Conservation (phyloP, 1,284 basidiomycete species). For the Neolentinus lepideus region DNA sequence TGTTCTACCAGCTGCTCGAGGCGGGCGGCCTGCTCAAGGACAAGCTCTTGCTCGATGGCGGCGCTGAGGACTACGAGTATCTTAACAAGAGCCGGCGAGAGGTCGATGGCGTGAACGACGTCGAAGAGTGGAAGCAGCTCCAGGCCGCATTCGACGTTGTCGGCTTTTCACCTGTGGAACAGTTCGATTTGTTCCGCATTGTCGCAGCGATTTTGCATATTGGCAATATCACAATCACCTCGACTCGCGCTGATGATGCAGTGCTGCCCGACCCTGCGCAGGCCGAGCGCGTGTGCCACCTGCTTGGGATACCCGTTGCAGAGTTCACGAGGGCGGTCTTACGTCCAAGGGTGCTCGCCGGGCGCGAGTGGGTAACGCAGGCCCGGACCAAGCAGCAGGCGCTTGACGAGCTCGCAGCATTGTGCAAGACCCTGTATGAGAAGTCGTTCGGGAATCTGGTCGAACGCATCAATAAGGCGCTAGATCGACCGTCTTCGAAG, state of each 20-base stretch:
- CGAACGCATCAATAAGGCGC: constrained; percentile 90
- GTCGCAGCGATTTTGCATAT: constrained; percentile 93
- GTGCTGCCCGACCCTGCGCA: constrained; percentile 76
- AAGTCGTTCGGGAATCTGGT: constrained; percentile 94
- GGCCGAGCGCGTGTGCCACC: constrained; percentile 88
- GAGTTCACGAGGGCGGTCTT: constrained; percentile 89
- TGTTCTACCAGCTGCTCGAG: constrained; percentile 90
- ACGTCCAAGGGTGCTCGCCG: constrained; percentile 87
- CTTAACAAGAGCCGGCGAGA: constrained; percentile 86
- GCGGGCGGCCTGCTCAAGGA: constrained; percentile 64
- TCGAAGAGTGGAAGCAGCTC: constrained; percentile 80
- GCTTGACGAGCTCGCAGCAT: constrained; percentile 84
- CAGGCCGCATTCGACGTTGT: constrained; percentile 80
- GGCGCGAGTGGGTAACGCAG: constrained; percentile 95
- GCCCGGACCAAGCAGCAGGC: constrained; percentile 91
- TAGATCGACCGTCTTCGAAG: constrained; percentile 90
- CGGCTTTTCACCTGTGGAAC: constrained; percentile 81
- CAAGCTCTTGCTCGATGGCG: constrained; percentile 69
- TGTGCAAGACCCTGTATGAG: constrained; percentile 97
- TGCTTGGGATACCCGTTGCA: constrained; percentile 85
- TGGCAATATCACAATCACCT: constrained; percentile 85
- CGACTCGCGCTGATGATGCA: constrained; percentile 85
- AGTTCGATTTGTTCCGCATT: constrained; percentile 91
- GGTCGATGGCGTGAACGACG: constrained; percentile 94
- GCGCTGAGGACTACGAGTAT: constrained; percentile 83